Conservation (phyloP, 2,329 filamentous ascomycete genomes). For the Fusarium liriodendri region DNA sequence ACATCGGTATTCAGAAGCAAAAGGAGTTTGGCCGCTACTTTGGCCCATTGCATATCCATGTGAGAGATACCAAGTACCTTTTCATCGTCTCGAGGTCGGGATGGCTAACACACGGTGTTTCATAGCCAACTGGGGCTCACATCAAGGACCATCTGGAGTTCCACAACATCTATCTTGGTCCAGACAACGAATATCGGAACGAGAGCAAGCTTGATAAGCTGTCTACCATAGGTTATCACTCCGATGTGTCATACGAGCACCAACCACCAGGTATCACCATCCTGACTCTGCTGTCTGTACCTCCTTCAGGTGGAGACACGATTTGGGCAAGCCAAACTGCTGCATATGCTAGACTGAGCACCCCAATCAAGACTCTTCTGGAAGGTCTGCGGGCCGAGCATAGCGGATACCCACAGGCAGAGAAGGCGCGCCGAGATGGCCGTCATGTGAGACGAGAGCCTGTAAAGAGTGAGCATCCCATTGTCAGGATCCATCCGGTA, state of each 20-base stretch:
- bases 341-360: constrained; percentile 8
- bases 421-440: neutral
- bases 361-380: constrained; percentile 1
- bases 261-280: constrained; percentile 56
- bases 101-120: constrained; percentile 1
- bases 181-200: constrained; percentile 54
- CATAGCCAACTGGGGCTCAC: constrained; percentile 55
- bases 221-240: constrained; percentile 51
- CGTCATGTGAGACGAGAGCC: constrained; percentile 6
- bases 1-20: constrained; percentile 51
- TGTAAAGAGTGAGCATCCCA: constrained; percentile 65
- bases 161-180: constrained; percentile 60
- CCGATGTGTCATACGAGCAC: constrained; percentile 56
- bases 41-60: neutral
- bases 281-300: constrained; percentile 30
- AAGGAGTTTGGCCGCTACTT: constrained; percentile 46
- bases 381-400: constrained; percentile 13
- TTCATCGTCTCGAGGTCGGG: no score
- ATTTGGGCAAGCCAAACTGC: constrained; percentile 3
- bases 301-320: constrained; percentile 15
- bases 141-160: constrained; percentile 57
- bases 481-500: constrained; percentile 49
- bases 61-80: neutral
- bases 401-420: constrained; percentile 5
- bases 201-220: constrained; percentile 47